These are phyloP conservation scores for Pseudodiploospora longispora DNA, from an alignment of 2,329 filamentous ascomycete species.

Conservation along the genomic window DNA sequence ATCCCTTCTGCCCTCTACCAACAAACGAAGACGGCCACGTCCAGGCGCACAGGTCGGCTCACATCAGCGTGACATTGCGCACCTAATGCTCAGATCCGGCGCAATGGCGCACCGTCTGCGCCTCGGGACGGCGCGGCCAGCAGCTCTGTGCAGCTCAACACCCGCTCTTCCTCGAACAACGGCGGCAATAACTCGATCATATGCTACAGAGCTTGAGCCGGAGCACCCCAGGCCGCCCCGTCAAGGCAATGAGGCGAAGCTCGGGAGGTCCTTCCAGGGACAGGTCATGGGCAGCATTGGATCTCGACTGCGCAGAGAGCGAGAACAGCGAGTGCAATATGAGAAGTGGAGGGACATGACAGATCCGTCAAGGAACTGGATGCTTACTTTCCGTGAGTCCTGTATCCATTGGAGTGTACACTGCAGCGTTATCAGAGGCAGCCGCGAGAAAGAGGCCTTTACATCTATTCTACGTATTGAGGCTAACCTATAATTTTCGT, in stretches of 20 bases:
- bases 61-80: neutral
- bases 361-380: slow-evolving; percentile 38
- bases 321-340: slow-evolving; percentile 44
- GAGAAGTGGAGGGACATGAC: slow-evolving; percentile 32
- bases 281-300: slow-evolving; percentile 53
- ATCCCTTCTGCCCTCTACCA: neutral
- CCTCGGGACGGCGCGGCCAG: slow-evolving; percentile 15
- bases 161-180: slow-evolving; percentile 14
- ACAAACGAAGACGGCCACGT: neutral
- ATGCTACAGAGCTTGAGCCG: slow-evolving; percentile 28
- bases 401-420: neutral
- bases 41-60: slow-evolving; percentile 6
- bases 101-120: slow-evolving; percentile 22
- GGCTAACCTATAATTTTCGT: neutral
- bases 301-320: slow-evolving; percentile 46
- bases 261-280: slow-evolving; percentile 42
- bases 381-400: slow-evolving; percentile 46
- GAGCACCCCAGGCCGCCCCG: slow-evolving; percentile 22
- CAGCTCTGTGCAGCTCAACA: slow-evolving; percentile 21
- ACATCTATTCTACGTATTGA: too few relatives aligned
- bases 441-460: too few relatives aligned
- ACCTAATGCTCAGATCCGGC: slow-evolving; percentile 4
- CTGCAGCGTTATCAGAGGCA: too few relatives aligned
- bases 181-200: slow-evolving; percentile 17
- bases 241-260: slow-evolving; percentile 27